A percentile compares a stretch with the other conserved stretches of the same genome.
Conservation (phyloP, 495 filamentous ascomycete species). For the Corynascus novoguineensis region DNA sequence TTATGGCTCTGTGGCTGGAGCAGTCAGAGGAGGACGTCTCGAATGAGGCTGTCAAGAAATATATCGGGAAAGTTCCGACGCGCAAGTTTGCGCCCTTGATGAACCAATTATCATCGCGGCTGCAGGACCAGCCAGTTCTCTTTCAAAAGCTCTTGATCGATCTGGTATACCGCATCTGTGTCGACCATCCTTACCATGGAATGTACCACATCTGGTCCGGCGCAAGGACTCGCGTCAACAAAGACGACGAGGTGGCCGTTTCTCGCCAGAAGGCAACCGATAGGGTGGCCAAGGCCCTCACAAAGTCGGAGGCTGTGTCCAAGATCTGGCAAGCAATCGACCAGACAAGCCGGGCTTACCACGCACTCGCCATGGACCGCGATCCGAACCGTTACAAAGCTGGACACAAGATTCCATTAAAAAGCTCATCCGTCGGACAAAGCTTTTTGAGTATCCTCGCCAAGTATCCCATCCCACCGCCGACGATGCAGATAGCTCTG, state of each 20-base stretch:
- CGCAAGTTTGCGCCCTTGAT: constrained; percentile 88
- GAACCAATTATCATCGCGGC: constrained; percentile 90
- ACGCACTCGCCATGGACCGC: constrained; percentile 63
- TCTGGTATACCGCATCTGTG: constrained; percentile 74
- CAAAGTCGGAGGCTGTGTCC: constrained; percentile 36
- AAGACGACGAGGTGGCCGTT: constrained; percentile 65
- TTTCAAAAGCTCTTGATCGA: constrained; percentile 73
- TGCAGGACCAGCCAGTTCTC: constrained; percentile 58
- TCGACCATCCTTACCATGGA: constrained; percentile 89
- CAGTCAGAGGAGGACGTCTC: constrained; percentile 63
- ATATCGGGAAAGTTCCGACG: constrained; percentile 70
- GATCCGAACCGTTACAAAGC: constrained; percentile 53
- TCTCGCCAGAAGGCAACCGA: constrained; percentile 68
- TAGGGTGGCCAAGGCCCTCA: constrained; percentile 56
- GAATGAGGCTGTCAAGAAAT: constrained; percentile 67
- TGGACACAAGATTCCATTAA: constrained; percentile 59
- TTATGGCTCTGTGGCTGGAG: constrained; percentile 91
- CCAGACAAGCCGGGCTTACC: constrained; percentile 67
- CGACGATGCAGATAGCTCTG: constrained; percentile 80
- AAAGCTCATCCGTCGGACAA: constrained; percentile 50
- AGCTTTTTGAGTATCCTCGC: constrained; percentile 53
- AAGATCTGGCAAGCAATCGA: constrained; percentile 62
- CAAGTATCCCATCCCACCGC: constrained; percentile 68
- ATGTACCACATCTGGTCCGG: constrained; percentile 93
- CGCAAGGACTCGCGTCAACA: constrained; percentile 55